phyloP scores from a whole-genome alignment of 352 stramenopile species.

The Phytophthora pisi region DNA sequence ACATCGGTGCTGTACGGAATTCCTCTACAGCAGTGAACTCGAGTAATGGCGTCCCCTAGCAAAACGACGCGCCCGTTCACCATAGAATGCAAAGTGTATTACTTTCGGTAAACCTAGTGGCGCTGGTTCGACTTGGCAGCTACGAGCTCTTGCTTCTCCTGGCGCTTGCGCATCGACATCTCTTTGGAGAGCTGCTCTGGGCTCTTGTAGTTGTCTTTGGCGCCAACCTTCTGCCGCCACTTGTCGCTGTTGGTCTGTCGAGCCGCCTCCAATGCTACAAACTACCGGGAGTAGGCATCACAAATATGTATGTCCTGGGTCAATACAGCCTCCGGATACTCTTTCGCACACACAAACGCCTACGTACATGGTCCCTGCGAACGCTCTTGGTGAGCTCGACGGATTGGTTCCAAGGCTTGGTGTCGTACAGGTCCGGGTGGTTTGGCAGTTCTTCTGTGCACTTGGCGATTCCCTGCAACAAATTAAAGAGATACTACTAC shows the following conservation, averaged over 20 bases:
- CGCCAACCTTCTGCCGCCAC: slow-evolving; percentile 50
- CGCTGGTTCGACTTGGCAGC: slow-evolving; percentile 20
- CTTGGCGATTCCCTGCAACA: slow-evolving; percentile 64
- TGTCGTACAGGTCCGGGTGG: slow-evolving; percentile 63
- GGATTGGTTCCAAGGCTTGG: slow-evolving; percentile 69
- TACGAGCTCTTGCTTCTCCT: slow-evolving; percentile 49
- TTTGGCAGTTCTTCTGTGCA: slow-evolving; percentile 79
- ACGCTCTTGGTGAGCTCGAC: slow-evolving; percentile 51
- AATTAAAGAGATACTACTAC: background rate
- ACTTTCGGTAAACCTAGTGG: slow-evolving; percentile 3
- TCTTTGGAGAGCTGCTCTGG: slow-evolving; percentile 63
- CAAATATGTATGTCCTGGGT: background rate
- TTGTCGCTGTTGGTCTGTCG: slow-evolving; percentile 51
- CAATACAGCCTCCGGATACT: background rate
- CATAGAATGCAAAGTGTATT: no score
- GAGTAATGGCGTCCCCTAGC: slow-evolving; percentile 14
- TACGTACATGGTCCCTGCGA: slow-evolving; percentile 56
- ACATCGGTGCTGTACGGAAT: slow-evolving; percentile 35
- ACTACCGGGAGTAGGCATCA: slow-evolving; percentile 20
- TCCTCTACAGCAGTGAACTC: background rate
- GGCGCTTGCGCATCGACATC: slow-evolving; percentile 46
- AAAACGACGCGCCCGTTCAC: slow-evolving; percentile 47
- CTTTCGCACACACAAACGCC: background rate
- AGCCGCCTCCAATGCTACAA: slow-evolving; percentile 39
- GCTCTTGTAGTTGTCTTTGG: slow-evolving; percentile 53